phyloP scores from a whole-genome alignment of 106 monocot genomes.

The Allium sativum region DNA sequence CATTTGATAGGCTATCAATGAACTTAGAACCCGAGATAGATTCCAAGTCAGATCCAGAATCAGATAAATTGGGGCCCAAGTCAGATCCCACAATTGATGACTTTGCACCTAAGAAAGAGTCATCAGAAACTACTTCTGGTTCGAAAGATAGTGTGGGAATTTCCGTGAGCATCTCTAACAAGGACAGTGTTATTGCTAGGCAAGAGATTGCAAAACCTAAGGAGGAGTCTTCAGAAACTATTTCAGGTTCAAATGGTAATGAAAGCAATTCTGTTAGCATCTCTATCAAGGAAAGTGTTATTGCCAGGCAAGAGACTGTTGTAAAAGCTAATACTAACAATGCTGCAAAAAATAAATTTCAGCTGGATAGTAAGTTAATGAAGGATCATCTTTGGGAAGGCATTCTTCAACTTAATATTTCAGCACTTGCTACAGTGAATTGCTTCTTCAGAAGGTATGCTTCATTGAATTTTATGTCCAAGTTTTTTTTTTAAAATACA shows the following conservation, averaged over 20 bases:
- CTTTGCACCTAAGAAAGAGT: constrained; percentile 3
- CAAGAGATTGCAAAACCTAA: constrained; percentile 18
- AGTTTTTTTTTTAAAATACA: neutral
- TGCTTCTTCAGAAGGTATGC: constrained; percentile 70
- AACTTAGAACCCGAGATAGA: constrained; percentile 14
- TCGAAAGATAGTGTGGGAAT: constrained; percentile 10
- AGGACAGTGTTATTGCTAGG: constrained; percentile 11
- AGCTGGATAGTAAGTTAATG: constrained; percentile 11
- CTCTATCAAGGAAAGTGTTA: constrained; percentile 7
- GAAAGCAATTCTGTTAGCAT: neutral
- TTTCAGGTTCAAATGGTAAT: constrained; percentile 9
- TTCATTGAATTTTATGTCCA: neutral
- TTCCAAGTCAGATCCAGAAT: neutral
- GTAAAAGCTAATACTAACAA: constrained; percentile 19
- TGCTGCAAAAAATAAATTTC: constrained; percentile 5
- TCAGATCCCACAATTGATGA: constrained; percentile 8
- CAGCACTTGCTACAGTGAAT: constrained; percentile 46
- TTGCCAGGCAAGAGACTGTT: constrained; percentile 11
- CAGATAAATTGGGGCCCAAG: constrained; percentile 13
- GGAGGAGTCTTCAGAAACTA: neutral
- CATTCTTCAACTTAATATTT: constrained; percentile 64
- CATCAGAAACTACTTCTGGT: constrained; percentile 4
- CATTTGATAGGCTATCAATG: constrained; percentile 55
- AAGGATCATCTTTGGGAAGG: constrained; percentile 71
- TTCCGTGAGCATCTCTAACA: neutral